Evolutionary conservation across 345 rosid species (phyloP), one percentile per base, ranked within the genome.

Genomic region (Cardamine resedifolia): DNA sequence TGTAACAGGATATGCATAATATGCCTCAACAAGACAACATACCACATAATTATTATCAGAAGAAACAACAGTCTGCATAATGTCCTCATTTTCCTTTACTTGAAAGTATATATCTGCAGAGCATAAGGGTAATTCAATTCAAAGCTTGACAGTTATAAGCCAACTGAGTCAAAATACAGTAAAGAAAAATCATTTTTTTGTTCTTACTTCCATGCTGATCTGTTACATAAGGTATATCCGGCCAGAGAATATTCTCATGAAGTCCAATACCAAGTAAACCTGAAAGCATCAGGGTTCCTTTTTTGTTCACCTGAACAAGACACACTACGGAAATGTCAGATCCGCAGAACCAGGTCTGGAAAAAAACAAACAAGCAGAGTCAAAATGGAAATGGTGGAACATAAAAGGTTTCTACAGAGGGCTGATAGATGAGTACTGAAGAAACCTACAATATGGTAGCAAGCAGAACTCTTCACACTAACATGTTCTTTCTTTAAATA

Each of bases 131-230:
- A 10, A 41, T 43, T 78, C 33, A 64, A 58, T 49, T 73, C 41
- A 56, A 53, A 48, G 27, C 41, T 58, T 28, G 26, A 23, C 21
- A 63, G 18, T 26, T 31, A 27, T 23, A 68, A 59, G 27, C 50
- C 21, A 50, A 48, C 1, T 2, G 27, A 48, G 41, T 20, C 38
- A 11, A 45, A 21, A 58, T 1, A 2, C 16, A 30, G 58, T 21
- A 28, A 21, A 15, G 38, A 53, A 24, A 55, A 27, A 10, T 5
- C n/a, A 30, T 2, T 3, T 16, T 34, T 3, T 7, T 28, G 3
- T 3, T 15, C 68, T 76, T 80, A 91, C 99, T 85, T 83, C 97
- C 99, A 64, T 83, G 85, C 77, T 90, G 88, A 77, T 95, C 96
- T 39, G 89, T 86, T 47, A 85, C 82, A 74, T 88, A 95, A 78